Conservation (phyloP, 2,329 filamentous ascomycete species). For the Orbilia oligospora region DNA sequence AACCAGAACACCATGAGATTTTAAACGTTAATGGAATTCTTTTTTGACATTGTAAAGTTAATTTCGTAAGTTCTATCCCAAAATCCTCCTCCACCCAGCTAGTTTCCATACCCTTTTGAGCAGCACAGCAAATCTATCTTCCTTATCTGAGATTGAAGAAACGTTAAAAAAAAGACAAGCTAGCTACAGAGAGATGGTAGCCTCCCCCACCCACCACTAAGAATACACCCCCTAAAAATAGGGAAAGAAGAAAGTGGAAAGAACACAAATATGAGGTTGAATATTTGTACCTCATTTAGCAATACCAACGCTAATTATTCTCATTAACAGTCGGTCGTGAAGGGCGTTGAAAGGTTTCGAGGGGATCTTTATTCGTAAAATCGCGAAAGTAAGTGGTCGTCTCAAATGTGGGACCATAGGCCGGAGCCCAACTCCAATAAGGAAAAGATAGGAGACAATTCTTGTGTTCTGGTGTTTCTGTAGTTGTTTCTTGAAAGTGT, state of each 20-base stretch:
- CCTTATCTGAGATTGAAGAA: background rate
- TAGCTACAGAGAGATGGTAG: slow-evolving; percentile 13
- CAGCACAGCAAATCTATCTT: slow-evolving; percentile 1
- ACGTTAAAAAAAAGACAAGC: slow-evolving; percentile 10
- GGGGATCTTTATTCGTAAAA: background rate
- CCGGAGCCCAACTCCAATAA: background rate
- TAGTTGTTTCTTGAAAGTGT: too few relatives aligned
- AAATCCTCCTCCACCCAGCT: background rate
- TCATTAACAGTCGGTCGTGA: background rate
- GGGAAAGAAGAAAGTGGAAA: too few relatives aligned
- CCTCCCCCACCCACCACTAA: background rate
- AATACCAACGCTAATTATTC: background rate
- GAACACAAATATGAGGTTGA: too few relatives aligned
- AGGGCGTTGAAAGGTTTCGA: background rate
- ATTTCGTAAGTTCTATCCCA: background rate
- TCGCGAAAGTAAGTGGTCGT: background rate
- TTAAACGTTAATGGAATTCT: too few relatives aligned
- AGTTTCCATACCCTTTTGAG: background rate
- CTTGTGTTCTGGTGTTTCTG: too few relatives aligned
- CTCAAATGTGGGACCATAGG: background rate
- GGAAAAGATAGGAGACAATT: background rate
- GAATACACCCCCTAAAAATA: background rate
- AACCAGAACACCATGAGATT: too few relatives aligned
- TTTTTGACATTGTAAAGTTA: background rate
- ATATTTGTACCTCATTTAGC: background rate